phyloP scores from a whole-genome alignment of 140 eudicot genomes.

The Flaveria floridana region DNA sequence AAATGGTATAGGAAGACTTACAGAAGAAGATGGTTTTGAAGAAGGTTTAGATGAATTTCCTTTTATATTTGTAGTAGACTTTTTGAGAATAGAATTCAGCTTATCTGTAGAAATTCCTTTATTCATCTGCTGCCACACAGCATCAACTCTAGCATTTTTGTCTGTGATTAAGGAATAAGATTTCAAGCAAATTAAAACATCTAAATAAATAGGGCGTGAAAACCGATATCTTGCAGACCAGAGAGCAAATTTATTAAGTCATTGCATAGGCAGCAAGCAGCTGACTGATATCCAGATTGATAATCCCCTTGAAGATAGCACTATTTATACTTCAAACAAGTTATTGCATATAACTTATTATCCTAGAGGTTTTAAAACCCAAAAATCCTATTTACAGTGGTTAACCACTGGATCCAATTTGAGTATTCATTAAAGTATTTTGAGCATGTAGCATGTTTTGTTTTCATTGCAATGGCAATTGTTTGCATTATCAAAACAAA shows the following conservation, averaged over 20 bases:
- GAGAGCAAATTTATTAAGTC: not conserved
- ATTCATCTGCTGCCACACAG: constrained; percentile 91
- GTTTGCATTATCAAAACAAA: not conserved
- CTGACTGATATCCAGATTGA: not conserved
- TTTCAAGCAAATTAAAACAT: not conserved
- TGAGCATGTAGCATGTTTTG: not conserved
- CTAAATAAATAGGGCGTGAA: not conserved
- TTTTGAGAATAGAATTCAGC: constrained; percentile 60
- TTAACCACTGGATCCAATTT: not conserved
- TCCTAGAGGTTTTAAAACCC: not conserved
- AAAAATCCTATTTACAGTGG: not conserved
- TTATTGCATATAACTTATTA: not conserved
- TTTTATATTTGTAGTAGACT: constrained; percentile 39
- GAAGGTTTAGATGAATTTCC: constrained; percentile 44
- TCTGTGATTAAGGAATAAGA: constrained; percentile 46
- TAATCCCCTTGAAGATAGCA: not conserved
- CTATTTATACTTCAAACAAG: not conserved
- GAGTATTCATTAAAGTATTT: not conserved
- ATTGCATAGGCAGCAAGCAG: constrained; percentile 1
- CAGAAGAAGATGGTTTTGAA: constrained; percentile 42
- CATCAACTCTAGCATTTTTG: constrained; percentile 72
- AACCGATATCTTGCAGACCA: not conserved
- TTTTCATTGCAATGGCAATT: not conserved
- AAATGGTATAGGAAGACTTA: constrained; percentile 27
- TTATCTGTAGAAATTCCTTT: constrained; percentile 76